These are phyloP conservation scores for Ustilaginoidea virens DNA, from an alignment of 2,329 filamentous ascomycete genomes.

Conservation along the genomic window DNA sequence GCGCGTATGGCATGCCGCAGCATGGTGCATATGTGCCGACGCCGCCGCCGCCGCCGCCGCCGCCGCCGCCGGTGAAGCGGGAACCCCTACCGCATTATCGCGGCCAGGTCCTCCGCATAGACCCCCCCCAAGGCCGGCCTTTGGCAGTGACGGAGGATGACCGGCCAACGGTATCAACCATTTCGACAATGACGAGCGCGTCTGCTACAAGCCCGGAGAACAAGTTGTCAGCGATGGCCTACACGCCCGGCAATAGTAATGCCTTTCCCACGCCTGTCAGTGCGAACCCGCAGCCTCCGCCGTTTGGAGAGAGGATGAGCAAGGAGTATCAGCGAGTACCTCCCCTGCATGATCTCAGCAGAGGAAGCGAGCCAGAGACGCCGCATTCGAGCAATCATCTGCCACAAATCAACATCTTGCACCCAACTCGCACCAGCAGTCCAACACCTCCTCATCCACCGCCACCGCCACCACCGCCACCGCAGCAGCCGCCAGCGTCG, in stretches of 20 bases:
- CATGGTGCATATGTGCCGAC: slow-evolving; percentile 21
- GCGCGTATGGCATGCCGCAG: slow-evolving; percentile 47
- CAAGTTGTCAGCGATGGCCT: slow-evolving; percentile 44
- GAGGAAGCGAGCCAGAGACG: slow-evolving; percentile 36
- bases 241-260: slow-evolving; percentile 37
- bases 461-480: slow-evolving; percentile 9
- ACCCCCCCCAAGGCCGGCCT: slow-evolving; percentile 43
- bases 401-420: slow-evolving; percentile 42
- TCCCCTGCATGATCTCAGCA: slow-evolving; percentile 41
- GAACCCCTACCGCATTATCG: slow-evolving; percentile 45
- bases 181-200: slow-evolving; percentile 43
- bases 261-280: slow-evolving; percentile 48
- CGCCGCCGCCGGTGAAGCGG: slow-evolving; percentile 30
- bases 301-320: slow-evolving; percentile 32
- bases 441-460: slow-evolving; percentile 24
- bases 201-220: slow-evolving; percentile 43
- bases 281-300: slow-evolving; percentile 30
- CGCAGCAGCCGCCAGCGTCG: slow-evolving; percentile 13
- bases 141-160: slow-evolving; percentile 39
- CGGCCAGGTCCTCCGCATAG: slow-evolving; percentile 45
- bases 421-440: slow-evolving; percentile 33
- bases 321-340: slow-evolving; percentile 47
- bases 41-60: slow-evolving; percentile 36
- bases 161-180: slow-evolving; percentile 40
- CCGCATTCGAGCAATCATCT: slow-evolving; percentile 34